Evolutionary conservation across 768 basidiomycete species (phyloP), one percentile per base, ranked within the genome.

Genomic region (Naematelia encephala): DNA sequence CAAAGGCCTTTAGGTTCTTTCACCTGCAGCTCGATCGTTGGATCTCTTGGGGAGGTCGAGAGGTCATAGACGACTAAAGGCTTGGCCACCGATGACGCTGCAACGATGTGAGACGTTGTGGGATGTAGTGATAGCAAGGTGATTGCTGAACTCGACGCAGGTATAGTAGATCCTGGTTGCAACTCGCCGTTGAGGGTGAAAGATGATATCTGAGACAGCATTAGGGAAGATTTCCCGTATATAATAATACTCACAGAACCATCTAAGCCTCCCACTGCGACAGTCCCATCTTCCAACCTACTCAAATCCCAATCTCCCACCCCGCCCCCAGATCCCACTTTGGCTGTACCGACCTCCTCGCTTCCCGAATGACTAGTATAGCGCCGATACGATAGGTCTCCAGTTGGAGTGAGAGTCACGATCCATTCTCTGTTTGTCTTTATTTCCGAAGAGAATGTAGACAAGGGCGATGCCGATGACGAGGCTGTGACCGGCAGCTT

Each of bases 241-340:
- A n/a, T 5, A 10, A 39, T 5, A 14, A 8, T 11, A 64, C 68
- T 66, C 54, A 72, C 71, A 53, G 55, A 59, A 19, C 71, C 71
- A 43, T 72, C 68, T 29, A 63, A 27, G 12, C 68, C 61, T 5
- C 70, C 71, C n/a, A 72, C 47, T 12, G 52, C 66, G 19, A 69
- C 4, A 44, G 28, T 12, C 29, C 60, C 68, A 50, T 59, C 66
- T 29, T 72, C 68, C 23, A 72, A 23, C 26, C 47, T 42, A 14
- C 62, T 57, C 43, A 72, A 27, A 56, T 72, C 71, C 71, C 71
- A 72, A 63, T 69, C 68, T 3, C 68, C 68, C 0, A 72, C 64
- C 22, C 61, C 63, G n/a, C 63, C 66, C 14, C 66, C 69, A 19
- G 59, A 47, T 10, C 70, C 64, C 4, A 68, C 66, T 30, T 60